These are phyloP conservation scores for Penicillium soppii DNA, from an alignment of 495 filamentous ascomycete genomes.

Conservation along the genomic window DNA sequence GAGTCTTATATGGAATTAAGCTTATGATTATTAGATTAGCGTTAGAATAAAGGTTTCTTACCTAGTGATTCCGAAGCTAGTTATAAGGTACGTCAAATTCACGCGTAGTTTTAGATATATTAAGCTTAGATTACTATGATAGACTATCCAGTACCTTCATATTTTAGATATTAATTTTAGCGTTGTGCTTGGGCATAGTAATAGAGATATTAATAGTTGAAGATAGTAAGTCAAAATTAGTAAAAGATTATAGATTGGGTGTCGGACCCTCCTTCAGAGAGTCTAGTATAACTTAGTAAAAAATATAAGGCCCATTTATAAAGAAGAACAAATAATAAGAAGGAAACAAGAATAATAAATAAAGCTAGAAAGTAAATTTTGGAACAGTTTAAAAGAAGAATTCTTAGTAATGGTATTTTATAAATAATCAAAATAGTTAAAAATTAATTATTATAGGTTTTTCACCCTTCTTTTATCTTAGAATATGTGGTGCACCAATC, in stretches of 20 bases:
- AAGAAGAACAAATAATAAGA: no score
- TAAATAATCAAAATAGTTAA: no score
- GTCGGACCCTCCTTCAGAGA: background rate
- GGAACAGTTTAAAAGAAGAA: no score
- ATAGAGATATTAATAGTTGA: no score
- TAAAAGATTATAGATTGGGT: background rate
- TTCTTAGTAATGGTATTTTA: no score
- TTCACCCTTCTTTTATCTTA: no score
- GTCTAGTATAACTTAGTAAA: background rate
- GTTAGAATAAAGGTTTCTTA: background rate
- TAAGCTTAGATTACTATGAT: background rate
- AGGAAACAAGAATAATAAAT: no score
- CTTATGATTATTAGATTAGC: background rate
- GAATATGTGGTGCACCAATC: no score
- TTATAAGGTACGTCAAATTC: background rate
- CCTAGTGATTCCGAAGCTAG: background rate
- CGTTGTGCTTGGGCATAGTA: background rate
- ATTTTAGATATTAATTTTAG: background rate
- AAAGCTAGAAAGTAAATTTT: no score
- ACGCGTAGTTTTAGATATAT: background rate
- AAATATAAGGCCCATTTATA: background rate
- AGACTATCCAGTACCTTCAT: background rate
- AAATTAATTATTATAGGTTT: no score
- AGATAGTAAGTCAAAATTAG: no score
- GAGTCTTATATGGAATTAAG: background rate